Conservation (phyloP, 192 early-diverging fungal genomes). For the Coemansia sp. region DNA sequence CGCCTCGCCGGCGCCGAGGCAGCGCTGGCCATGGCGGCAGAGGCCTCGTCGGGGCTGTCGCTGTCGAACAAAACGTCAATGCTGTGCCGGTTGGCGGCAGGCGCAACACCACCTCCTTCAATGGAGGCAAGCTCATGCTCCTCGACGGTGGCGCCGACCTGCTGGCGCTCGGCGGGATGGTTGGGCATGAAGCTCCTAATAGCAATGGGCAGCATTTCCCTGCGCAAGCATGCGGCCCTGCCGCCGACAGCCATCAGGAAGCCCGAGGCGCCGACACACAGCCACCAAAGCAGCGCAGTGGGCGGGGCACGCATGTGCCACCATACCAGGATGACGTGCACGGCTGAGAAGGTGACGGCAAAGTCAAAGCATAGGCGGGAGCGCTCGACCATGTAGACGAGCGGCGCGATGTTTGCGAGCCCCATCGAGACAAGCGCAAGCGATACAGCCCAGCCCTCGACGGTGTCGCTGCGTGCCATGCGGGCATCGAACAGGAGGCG, state of each 20-base stretch:
- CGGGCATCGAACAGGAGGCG: slow-evolving; percentile 33
- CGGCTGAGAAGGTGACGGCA: slow-evolving; percentile 39
- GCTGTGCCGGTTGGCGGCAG: not conserved
- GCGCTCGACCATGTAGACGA: slow-evolving; percentile 56
- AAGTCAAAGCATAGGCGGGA: slow-evolving; percentile 57
- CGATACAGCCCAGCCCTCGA: slow-evolving; percentile 40
- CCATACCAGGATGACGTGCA: slow-evolving; percentile 48
- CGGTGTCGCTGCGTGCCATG: slow-evolving; percentile 45
- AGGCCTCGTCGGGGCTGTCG: not conserved
- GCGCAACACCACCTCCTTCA: no score
- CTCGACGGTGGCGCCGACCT: slow-evolving; percentile 9
- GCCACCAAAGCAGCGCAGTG: slow-evolving; percentile 31
- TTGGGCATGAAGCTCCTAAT: slow-evolving; percentile 46
- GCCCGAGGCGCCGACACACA: slow-evolving; percentile 8
- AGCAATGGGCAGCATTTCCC: slow-evolving; percentile 55
- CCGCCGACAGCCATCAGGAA: slow-evolving; percentile 46
- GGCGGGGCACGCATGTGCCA: slow-evolving; percentile 33
- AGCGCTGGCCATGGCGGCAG: not conserved
- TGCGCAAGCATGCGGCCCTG: slow-evolving; percentile 40
- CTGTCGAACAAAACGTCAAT: slow-evolving; percentile 39
- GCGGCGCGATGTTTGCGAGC: slow-evolving; percentile 32
- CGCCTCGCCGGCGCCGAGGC: not conserved
- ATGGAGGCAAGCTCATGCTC: slow-evolving; percentile 33
- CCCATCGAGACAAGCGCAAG: slow-evolving; percentile 25
- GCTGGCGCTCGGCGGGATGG: slow-evolving; percentile 19